Conservation (phyloP, 371 early-diverging fungal species). For the Mucor circinelloides region DNA sequence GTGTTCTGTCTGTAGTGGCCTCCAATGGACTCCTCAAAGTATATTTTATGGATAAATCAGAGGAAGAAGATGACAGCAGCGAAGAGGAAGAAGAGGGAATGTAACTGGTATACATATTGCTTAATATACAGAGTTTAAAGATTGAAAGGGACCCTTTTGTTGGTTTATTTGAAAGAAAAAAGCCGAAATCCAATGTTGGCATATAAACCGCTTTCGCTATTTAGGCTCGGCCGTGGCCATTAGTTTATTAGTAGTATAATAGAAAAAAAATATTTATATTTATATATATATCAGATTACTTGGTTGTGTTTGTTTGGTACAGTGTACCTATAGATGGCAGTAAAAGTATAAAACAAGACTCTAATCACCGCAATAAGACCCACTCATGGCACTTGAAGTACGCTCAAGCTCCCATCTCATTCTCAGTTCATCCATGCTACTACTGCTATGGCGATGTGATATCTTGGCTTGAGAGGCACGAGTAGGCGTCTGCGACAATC, state of each 20-base stretch:
- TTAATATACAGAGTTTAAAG: not conserved
- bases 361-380: slow-evolving; percentile 25
- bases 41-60: slow-evolving; percentile 16
- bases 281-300: slow-evolving; percentile 1
- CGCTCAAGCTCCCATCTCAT: slow-evolving; percentile 25
- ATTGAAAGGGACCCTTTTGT: too few species aligned
- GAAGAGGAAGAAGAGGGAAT: not conserved
- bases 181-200: too few species aligned
- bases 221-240: too few species aligned
- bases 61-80: not conserved
- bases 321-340: not conserved
- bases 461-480: slow-evolving; percentile 50
- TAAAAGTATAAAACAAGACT: not conserved
- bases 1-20: slow-evolving; percentile 13
- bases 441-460: slow-evolving; percentile 33
- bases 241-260: not conserved
- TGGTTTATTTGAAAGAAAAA: too few species aligned
- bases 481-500: slow-evolving; percentile 48
- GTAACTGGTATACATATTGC: not conserved
- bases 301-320: too few species aligned
- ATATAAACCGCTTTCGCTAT: too few species aligned
- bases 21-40: slow-evolving; percentile 13
- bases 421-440: slow-evolving; percentile 37
- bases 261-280: not conserved
- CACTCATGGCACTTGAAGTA: slow-evolving; percentile 33